Base-by-base conservation (phyloP, 495 filamentous ascomycete genomes). In the Lentithecium fluviatile region DNA sequence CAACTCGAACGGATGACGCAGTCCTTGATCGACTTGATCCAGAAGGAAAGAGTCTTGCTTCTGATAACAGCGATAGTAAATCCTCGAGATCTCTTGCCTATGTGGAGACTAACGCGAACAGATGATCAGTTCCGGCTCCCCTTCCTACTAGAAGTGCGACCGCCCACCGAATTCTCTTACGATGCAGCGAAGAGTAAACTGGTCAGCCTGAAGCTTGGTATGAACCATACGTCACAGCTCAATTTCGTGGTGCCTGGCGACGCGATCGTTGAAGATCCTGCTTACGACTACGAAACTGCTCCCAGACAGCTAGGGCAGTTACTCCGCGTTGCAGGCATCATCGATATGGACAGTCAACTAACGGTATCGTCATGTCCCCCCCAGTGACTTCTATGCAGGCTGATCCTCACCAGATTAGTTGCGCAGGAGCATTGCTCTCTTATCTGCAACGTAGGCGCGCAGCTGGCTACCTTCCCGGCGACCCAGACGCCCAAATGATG, bases 401-500 rank as follows among this genome's bases (percentile, higher is more conserved):
- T 65, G 12, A 68, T 23, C 10, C 2, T n/a, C 24, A 24, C 47
- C 45, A 74, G 72, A 64, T 75, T 40, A 90, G 92, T 0, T 97
- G 94, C 69, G 88, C 87, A 32, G 91, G 95, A 29, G 92, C 91
- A 15, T 75, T 98, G 15, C 77, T 98, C 34, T 81, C 82, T 3
- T 91, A 95, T 59, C 68, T 97, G 11, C 85, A 90, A 66, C 81
- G 90, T 55, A 82, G 86, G 53, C 83, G 81, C 72, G 78, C 84
- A 12, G 79, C 80, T 0, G 80, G 83, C 40, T 82, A 81, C 62
- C 71, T 82, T 12, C 78, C 84, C 11, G 79, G 80, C 6, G 82
- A 84, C 46, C 65, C 72, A n/a, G 78, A 75, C 34, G 77, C 74
- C 12, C 52, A 74, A 2, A 65, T 70, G 13, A 67, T 80, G 11